Evolutionary conservation across 805 yeast species (phyloP).

Genomic region (Metschnikowia borealis): DNA sequence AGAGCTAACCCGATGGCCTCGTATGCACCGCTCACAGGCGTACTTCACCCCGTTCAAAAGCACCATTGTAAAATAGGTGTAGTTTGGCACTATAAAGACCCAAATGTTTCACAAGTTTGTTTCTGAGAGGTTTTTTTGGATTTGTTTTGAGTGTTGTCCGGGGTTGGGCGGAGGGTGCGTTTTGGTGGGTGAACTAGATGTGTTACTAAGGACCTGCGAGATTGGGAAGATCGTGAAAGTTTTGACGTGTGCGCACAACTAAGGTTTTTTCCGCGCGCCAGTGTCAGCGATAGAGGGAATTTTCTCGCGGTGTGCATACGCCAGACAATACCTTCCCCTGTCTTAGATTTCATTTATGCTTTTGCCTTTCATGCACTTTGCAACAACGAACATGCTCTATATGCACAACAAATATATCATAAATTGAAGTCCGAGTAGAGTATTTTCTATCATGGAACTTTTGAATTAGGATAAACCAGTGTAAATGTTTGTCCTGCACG

Average conservation of each 20-base stretch:
- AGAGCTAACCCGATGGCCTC: slow-evolving; percentile 94
- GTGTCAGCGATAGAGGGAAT: background rate
- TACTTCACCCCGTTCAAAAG: slow-evolving; percentile 88
- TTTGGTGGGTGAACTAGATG: background rate
- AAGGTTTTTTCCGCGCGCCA: slow-evolving; percentile 2
- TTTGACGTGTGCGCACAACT: slow-evolving; percentile 1
- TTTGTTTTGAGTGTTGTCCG: too few relatives aligned
- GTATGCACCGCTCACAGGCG: slow-evolving; percentile 93
- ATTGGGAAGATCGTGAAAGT: slow-evolving; percentile 1
- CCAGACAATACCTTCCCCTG: background rate
- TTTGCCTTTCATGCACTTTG: background rate
- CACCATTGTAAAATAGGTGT: slow-evolving; percentile 57
- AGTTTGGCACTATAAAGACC: too few relatives aligned
- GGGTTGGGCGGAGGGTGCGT: too few relatives aligned
- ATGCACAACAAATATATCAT: too few relatives aligned
- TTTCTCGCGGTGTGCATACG: background rate
- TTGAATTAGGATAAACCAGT: too few relatives aligned
- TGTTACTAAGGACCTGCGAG: background rate
- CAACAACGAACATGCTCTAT: background rate
- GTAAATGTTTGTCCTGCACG: too few relatives aligned
- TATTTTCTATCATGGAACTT: too few relatives aligned
- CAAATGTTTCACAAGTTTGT: too few relatives aligned
- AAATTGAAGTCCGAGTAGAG: too few relatives aligned
- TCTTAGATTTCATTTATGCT: background rate
- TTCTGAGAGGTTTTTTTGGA: too few relatives aligned